Percentiles rank a stretch among this genome's conserved stretches.
Evolutionary conservation across 2,329 filamentous ascomycete species (phyloP).

Genomic region (Colletotrichum sojae): DNA sequence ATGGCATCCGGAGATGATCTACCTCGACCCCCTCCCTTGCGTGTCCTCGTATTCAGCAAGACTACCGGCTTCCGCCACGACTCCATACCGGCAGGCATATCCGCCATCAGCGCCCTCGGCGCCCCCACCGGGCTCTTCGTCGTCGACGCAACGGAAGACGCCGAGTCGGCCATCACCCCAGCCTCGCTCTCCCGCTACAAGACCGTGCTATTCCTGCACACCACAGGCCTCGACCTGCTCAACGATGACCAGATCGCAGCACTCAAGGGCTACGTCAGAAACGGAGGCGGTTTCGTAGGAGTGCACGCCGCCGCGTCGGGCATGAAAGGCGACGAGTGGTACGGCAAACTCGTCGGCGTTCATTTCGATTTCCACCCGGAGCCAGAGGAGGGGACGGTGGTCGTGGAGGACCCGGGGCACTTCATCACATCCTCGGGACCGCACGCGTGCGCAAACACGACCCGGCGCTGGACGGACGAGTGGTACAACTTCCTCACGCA

Average conservation of each 20-base stretch:
- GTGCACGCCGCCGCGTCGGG: slow-evolving; percentile 56
- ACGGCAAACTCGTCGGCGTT: slow-evolving; percentile 55
- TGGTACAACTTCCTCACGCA: slow-evolving; percentile 59
- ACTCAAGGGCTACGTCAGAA: slow-evolving; percentile 50
- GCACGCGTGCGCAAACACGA: neutral
- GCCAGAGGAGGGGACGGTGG: slow-evolving; percentile 51
- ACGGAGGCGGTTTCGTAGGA: slow-evolving; percentile 56
- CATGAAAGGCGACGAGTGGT: slow-evolving; percentile 52
- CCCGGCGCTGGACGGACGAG: slow-evolving; percentile 54
- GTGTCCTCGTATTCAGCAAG: slow-evolving; percentile 56
- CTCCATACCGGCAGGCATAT: slow-evolving; percentile 55
- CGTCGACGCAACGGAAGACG: slow-evolving; percentile 54
- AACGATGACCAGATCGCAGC: slow-evolving; percentile 49
- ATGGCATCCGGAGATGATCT: neutral
- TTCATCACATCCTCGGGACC: slow-evolving; percentile 45
- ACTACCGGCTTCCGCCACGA: slow-evolving; percentile 55
- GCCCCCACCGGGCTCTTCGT: slow-evolving; percentile 45
- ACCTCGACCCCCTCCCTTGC: slow-evolving; percentile 39
- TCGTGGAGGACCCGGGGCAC: slow-evolving; percentile 48
- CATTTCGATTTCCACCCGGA: slow-evolving; percentile 56
- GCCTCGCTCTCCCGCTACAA: slow-evolving; percentile 49
- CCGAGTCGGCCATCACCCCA: slow-evolving; percentile 48
- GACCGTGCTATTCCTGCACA: slow-evolving; percentile 56
- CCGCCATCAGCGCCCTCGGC: slow-evolving; percentile 50
- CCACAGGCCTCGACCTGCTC: slow-evolving; percentile 54